phyloP scores from a whole-genome alignment of 164 flowering plant genomes.

The Platanus orientalis region DNA sequence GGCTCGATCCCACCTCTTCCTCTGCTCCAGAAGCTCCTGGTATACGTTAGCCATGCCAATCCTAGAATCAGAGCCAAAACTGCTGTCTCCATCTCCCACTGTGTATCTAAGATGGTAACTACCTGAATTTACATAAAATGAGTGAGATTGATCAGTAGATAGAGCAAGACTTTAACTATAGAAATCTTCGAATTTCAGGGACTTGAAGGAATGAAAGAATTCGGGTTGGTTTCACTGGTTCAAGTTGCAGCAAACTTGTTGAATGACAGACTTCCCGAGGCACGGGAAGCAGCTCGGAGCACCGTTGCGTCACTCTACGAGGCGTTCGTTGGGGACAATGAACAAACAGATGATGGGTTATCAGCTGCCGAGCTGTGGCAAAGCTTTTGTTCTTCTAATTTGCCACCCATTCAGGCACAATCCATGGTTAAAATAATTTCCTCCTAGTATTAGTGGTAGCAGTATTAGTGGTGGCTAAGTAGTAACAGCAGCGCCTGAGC shows the following conservation, averaged over 20 bases:
- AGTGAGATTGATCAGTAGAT: no score
- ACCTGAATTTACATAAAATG: not conserved
- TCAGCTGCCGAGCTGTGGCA: constrained; percentile 52
- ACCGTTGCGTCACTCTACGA: constrained; percentile 36
- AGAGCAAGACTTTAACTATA: no score
- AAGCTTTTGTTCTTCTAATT: constrained; percentile 56
- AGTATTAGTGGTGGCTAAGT: not conserved
- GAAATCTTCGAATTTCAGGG: constrained; percentile 34
- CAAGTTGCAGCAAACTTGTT: constrained; percentile 53
- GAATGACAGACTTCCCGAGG: constrained; percentile 86
- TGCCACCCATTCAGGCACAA: constrained; percentile 66
- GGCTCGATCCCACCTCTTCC: constrained; percentile 53
- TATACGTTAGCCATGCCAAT: constrained; percentile 54
- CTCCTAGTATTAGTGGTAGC: constrained; percentile 14
- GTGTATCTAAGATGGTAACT: constrained; percentile 71
- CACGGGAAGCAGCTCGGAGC: constrained; percentile 81
- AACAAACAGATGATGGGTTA: constrained; percentile 26
- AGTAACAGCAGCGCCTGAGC: not conserved
- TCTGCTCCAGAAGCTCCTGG: constrained; percentile 58
- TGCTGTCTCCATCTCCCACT: constrained; percentile 60
- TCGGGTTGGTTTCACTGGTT: constrained; percentile 50
- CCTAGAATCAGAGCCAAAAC: constrained; percentile 77
- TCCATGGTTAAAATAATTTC: constrained; percentile 54
- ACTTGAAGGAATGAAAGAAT: constrained; percentile 55
- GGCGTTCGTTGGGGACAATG: constrained; percentile 40